phyloP scores from a whole-genome alignment of 23 red algal genomes.

The Gracilaria domingensis region DNA sequence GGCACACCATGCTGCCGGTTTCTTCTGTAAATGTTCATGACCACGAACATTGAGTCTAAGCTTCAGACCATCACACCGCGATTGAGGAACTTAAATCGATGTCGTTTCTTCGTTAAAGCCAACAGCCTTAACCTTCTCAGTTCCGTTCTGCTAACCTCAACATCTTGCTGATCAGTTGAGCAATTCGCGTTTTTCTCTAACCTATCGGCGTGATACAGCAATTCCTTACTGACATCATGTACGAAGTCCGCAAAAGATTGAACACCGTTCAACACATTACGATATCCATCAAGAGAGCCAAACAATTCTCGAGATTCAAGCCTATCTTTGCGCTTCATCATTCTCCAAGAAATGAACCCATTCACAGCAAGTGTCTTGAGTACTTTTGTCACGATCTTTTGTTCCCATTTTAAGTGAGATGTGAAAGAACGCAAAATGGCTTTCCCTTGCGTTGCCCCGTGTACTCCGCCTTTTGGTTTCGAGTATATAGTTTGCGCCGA shows the following conservation, averaged over 20 bases:
- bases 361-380: constrained; percentile 10
- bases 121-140: neutral
- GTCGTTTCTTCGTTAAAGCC: neutral
- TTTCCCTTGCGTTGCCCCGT: constrained; percentile 12
- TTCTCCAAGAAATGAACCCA: neutral
- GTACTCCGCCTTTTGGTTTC: constrained; percentile 24
- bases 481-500: constrained; percentile 21
- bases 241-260: constrained; percentile 27
- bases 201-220: neutral
- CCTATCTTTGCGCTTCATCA: neutral
- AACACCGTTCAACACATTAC: neutral
- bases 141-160: neutral
- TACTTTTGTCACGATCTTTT: constrained; percentile 34
- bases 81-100: neutral
- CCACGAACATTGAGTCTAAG: neutral
- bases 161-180: neutral
- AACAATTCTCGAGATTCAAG: neutral
- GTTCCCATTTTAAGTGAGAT: constrained; percentile 40
- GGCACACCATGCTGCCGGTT: neutral
- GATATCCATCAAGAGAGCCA: neutral
- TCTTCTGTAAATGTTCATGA: neutral
- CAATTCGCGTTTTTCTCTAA: neutral
- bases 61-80: neutral
- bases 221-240: neutral
- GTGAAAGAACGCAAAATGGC: neutral